Evolutionary conservation across 495 filamentous ascomycete species (phyloP).

Genomic region (Trypethelium eluteriae): DNA sequence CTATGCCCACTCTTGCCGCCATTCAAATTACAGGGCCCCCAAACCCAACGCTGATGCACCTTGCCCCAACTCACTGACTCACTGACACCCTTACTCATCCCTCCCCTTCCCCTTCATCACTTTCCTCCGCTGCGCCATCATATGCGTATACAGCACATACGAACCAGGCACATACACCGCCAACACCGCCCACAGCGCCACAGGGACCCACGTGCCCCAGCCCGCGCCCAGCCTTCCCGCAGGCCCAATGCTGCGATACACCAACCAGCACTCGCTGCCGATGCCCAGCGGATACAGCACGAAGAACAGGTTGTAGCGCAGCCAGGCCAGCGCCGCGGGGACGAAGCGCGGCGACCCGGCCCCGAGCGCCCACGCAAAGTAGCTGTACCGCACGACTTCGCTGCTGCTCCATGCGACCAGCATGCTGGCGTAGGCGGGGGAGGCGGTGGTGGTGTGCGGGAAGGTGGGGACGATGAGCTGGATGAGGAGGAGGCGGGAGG

Average conservation of each 20-base stretch:
- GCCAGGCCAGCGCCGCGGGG: constrained; percentile 64
- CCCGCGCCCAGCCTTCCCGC: constrained; percentile 45
- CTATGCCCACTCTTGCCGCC: too few relatives aligned
- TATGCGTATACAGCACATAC: constrained; percentile 84
- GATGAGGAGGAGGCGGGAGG: constrained; percentile 71
- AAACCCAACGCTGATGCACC: background rate
- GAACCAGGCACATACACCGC: constrained; percentile 79
- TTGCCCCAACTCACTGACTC: background rate
- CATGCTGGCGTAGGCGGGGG: constrained; percentile 58
- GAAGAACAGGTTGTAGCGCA: constrained; percentile 88
- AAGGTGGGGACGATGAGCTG: constrained; percentile 70
- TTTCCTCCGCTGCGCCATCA: constrained; percentile 83
- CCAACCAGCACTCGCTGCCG: constrained; percentile 70
- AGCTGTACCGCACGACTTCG: constrained; percentile 82
- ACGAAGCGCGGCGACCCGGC: constrained; percentile 42
- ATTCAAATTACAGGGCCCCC: too few relatives aligned
- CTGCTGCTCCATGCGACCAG: constrained; percentile 76
- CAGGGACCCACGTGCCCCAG: constrained; percentile 49
- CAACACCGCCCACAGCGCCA: constrained; percentile 46
- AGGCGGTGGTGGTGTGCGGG: constrained; percentile 44
- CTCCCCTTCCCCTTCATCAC: constrained; percentile 39
- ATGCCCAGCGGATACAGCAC: constrained; percentile 90
- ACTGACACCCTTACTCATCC: background rate
- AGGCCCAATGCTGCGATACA: constrained; percentile 55
- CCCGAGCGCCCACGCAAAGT: constrained; percentile 66